Evolutionary conservation across 257 asterid genomes (phyloP).

Genomic region (Salvia splendens): DNA sequence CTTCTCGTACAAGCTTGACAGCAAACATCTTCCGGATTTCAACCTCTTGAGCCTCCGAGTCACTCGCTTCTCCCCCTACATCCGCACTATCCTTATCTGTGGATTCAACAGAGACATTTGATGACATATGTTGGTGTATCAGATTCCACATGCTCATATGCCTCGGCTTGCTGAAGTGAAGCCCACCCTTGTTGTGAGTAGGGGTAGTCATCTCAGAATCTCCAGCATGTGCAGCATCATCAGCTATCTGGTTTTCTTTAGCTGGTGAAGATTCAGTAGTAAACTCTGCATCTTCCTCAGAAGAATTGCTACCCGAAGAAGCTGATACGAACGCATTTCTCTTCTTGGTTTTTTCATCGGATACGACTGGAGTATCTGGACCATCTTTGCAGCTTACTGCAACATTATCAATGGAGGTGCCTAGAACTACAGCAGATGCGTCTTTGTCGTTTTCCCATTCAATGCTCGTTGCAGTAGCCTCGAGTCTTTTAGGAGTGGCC

Average conservation of each 20-base stretch:
- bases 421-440: slow-evolving; percentile 20
- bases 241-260: slow-evolving; percentile 35
- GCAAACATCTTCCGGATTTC: slow-evolving; percentile 72
- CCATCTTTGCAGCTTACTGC: slow-evolving; percentile 27
- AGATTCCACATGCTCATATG: slow-evolving; percentile 62
- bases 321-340: slow-evolving; percentile 31
- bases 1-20: slow-evolving; percentile 87
- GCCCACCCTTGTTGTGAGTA: slow-evolving; percentile 22
- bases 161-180: slow-evolving; percentile 45
- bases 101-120: slow-evolving; percentile 33
- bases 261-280: slow-evolving; percentile 25
- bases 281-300: slow-evolving; percentile 36
- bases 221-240: slow-evolving; percentile 14
- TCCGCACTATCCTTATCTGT: slow-evolving; percentile 34
- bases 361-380: slow-evolving; percentile 34
- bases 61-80: slow-evolving; percentile 29
- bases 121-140: slow-evolving; percentile 55
- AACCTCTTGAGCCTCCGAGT: slow-evolving; percentile 55
- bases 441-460: slow-evolving; percentile 7
- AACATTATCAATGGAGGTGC: slow-evolving; percentile 6
- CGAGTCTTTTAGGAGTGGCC: slow-evolving; percentile 19
- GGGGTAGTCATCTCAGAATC: slow-evolving; percentile 26
- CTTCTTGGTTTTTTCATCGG: slow-evolving; percentile 35
- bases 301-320: slow-evolving; percentile 36
- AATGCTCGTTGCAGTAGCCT: slow-evolving; percentile 15